Base-by-base conservation (phyloP, 306 rosid genomes). In the Trifolium fragiferum region DNA sequence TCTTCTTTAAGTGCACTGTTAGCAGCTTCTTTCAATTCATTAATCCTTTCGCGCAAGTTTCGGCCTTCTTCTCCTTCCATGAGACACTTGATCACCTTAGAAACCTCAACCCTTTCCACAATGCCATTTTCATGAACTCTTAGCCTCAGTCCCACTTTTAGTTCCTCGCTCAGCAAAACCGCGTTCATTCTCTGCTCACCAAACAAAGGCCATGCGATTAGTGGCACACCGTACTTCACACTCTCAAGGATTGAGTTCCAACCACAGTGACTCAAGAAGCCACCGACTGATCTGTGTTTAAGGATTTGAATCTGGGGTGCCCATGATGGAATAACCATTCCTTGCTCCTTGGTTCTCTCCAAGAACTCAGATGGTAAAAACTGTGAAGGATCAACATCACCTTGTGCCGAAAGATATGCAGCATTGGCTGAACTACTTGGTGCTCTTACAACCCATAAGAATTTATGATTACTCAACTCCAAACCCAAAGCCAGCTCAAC, bases 361-460 rank as follows among this genome's bases (percentile, higher is more conserved):
- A 55, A 55, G 32, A 55, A 55, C 16, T 35, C 62, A 0, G n/a
- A 21, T 11, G 62, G 62, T 55, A 55, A 55, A 23, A 55, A 55
- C n/a, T 1, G 7, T 2, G 4, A 55, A 5, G 32, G 33, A 13
- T 55, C 62, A 25, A 55, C 15, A 55, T 4, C 62, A 1, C 21
- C 12, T 12, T 55, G 9, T 10, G 32, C 33, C 5, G 62, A 55
- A 55, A 55, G 35, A 55, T 55, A 21, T 55, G 35, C 62, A 11
- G 2, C 62, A 55, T 32, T 11, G 1, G 35, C 32, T 21, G 33
- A 21, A 55, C 62, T 55, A 55, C 15, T 55, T 55, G 62, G 62
- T 55, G 62, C 62, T 55, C 62, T 55, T 25, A 55, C 30, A 55
- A 55, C 16, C 62, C 62, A 55, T 55, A 55, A 55, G 62, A 55